A percentile compares a stretch with the other conserved stretches of the same genome.
phyloP scores from a whole-genome alignment of 441 rosid genomes.

The Theobroma grandiflorum region DNA sequence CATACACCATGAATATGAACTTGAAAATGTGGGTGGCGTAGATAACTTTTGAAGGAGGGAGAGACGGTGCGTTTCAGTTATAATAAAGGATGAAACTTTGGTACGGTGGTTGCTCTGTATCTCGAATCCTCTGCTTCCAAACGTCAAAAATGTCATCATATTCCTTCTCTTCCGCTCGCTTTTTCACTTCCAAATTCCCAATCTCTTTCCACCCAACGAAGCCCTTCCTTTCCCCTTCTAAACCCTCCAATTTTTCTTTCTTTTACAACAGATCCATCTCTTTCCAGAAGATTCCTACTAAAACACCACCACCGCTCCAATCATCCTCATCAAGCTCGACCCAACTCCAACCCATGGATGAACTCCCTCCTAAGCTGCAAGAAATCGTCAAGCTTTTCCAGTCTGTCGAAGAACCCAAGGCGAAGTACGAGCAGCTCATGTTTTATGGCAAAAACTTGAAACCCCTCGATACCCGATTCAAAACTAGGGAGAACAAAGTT shows the following conservation, averaged over 20 bases:
- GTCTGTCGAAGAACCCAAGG: conserved; percentile 63
- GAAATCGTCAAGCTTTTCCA: conserved; percentile 74
- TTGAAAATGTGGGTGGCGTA: too few species aligned
- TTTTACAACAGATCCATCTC: conserved; percentile 50
- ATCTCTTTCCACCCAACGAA: conserved; percentile 12
- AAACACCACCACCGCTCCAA: conserved; percentile 31
- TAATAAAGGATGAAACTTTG: background rate
- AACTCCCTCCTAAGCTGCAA: conserved; percentile 85
- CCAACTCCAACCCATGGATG: conserved; percentile 70
- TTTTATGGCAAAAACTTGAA: conserved; percentile 81
- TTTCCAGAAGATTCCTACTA: conserved; percentile 53
- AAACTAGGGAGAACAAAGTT: conserved; percentile 80
- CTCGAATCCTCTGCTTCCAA: background rate
- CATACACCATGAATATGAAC: too few species aligned
- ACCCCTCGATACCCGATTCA: conserved; percentile 69
- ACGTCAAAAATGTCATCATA: background rate
- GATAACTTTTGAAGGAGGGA: too few species aligned
- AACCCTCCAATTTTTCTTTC: conserved; percentile 38
- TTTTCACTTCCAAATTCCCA: conserved; percentile 42
- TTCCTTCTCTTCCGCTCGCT: conserved; percentile 42
- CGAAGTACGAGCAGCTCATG: conserved; percentile 88
- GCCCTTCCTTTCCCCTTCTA: conserved; percentile 19
- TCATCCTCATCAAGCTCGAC: conserved; percentile 39
- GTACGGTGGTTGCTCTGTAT: background rate
- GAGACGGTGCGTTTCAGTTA: background rate